Conservation (phyloP, 176 grass and related monocot genomes). For the Luzula sylvatica region DNA sequence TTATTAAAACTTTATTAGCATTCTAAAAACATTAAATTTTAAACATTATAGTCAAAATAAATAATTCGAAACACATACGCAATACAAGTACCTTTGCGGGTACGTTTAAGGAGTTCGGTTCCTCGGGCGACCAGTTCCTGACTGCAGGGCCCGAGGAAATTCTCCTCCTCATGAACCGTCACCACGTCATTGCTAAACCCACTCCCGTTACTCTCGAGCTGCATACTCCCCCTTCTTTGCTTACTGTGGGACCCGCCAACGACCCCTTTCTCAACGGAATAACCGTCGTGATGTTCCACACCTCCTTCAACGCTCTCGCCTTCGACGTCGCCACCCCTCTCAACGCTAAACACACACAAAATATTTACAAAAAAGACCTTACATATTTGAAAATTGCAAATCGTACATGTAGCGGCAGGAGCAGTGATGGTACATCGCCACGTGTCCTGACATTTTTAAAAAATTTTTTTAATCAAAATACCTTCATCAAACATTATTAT, state of each 20-base stretch:
- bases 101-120: constrained; percentile 91
- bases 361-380: too few species aligned
- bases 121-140: constrained; percentile 86
- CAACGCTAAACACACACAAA: constrained; percentile 20
- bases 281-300: constrained; percentile 70
- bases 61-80: too few species aligned
- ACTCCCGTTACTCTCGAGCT: constrained; percentile 50
- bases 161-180: constrained; percentile 31
- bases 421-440: constrained; percentile 85
- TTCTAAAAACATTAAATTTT: constrained; percentile 22
- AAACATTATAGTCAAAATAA: not conserved
- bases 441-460: constrained; percentile 55
- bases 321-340: constrained; percentile 68
- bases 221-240: constrained; percentile 33
- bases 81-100: constrained; percentile 95
- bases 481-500: not conserved
- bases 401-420: constrained; percentile 70
- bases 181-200: constrained; percentile 59
- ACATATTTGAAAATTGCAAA: too few species aligned
- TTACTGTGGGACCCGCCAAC: constrained; percentile 20
- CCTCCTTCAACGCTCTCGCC: constrained; percentile 70
- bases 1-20: too few species aligned
- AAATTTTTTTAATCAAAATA: not conserved
- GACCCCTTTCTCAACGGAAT: constrained; percentile 80
- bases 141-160: constrained; percentile 67